Percentiles rank a stretch among this genome's conserved stretches.
These are phyloP conservation scores for Globisporangium parvum DNA, from an alignment of 352 stramenopile genomes.

Conservation along the genomic window DNA sequence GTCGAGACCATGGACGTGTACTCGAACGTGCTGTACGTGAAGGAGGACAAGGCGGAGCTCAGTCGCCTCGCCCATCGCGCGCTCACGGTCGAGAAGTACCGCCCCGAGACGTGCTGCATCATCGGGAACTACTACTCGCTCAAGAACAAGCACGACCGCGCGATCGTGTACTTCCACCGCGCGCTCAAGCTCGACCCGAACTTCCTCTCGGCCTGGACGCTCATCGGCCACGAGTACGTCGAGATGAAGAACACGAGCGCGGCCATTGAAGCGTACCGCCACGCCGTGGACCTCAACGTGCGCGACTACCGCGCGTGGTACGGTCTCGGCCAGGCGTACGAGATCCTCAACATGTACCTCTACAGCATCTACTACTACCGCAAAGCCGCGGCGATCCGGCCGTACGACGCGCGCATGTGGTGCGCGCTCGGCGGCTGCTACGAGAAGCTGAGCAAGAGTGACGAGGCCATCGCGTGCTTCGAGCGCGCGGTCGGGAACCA, in stretches of 20 bases:
- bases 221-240: conserved; percentile 98
- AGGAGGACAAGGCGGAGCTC: conserved; percentile 81
- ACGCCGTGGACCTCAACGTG: conserved; percentile 89
- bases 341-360: conserved; percentile 98
- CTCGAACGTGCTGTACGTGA: conserved; percentile 85
- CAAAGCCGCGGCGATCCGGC: conserved; percentile 92
- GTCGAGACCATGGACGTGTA: conserved; percentile 84
- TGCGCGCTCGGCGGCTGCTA: conserved; percentile 89
- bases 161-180: conserved; percentile 96
- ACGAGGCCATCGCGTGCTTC: conserved; percentile 75
- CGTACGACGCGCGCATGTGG: conserved; percentile 98
- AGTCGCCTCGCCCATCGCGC: conserved; percentile 88
- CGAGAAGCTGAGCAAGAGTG: conserved; percentile 63
- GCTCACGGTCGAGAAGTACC: conserved; percentile 95
- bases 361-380: conserved; percentile 99
- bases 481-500: conserved; percentile 68
- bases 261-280: conserved; percentile 95
- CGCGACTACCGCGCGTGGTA: conserved; percentile 98
- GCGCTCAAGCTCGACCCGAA: conserved; percentile 93
- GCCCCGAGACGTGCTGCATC: conserved; percentile 97
- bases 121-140: conserved; percentile 90
- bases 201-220: conserved; percentile 96
- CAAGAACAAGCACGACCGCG: conserved; percentile 94
- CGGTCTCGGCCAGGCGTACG: conserved; percentile 97
- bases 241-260: conserved; percentile 98